Conservation (phyloP, 2,329 filamentous ascomycete species). For the Pseudohalonectria lignicola region DNA sequence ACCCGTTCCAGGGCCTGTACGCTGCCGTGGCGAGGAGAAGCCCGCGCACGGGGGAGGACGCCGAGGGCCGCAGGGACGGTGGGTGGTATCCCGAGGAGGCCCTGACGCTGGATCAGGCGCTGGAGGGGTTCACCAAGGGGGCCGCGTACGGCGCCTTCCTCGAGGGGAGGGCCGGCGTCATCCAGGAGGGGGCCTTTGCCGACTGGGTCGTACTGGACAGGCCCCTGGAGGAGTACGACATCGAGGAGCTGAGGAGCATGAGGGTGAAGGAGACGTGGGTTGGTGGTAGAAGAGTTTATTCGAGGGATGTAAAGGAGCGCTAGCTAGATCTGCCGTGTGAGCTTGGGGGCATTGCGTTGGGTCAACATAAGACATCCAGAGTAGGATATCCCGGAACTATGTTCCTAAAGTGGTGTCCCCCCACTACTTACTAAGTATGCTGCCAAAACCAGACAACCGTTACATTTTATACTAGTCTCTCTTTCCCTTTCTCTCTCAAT, state of each 20-base stretch:
- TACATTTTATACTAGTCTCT: no score
- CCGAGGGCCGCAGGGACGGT: constrained; percentile 22
- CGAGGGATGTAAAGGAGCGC: constrained; percentile 11
- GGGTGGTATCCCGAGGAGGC: constrained; percentile 53
- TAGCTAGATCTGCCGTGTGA: no score
- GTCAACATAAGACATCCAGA: no score
- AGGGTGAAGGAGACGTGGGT: constrained; percentile 60
- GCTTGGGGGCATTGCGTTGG: no score
- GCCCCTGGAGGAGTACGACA: constrained; percentile 33
- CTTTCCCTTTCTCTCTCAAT: no score
- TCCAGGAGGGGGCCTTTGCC: constrained; percentile 49
- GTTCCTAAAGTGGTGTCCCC: no score
- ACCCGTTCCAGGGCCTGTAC: constrained; percentile 58
- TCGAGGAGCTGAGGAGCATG: constrained; percentile 41
- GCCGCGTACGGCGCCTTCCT: constrained; percentile 49
- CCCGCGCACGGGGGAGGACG: constrained; percentile 42
- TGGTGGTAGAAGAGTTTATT: constrained; percentile 40
- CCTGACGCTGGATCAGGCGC: constrained; percentile 45
- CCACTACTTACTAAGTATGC: no score
- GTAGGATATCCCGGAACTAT: no score
- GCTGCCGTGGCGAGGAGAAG: constrained; percentile 52
- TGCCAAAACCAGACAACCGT: no score
- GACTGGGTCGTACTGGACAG: constrained; percentile 62
- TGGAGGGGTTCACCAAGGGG: constrained; percentile 50
- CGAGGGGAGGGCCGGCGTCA: constrained; percentile 47